Percentiles rank a stretch among this genome's conserved stretches.
These are phyloP conservation scores for Penicillium cinerascens DNA, from an alignment of 495 filamentous ascomycete genomes.

Conservation along the genomic window DNA sequence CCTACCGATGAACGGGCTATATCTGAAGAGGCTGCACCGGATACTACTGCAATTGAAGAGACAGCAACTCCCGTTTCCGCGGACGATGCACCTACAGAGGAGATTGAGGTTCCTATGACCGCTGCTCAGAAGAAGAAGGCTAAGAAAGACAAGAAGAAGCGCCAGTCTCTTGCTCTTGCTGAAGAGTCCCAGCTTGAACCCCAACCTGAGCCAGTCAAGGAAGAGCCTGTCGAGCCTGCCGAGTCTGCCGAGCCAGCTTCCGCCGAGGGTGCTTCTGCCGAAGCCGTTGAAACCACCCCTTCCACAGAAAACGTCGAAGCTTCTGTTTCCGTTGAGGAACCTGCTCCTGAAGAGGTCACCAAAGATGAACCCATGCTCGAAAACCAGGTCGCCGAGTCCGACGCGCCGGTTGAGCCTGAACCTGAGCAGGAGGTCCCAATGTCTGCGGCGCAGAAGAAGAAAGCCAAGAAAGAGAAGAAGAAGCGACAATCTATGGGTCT, in stretches of 20 bases:
- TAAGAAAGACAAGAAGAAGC: conserved; percentile 26
- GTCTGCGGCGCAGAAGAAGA: conserved; percentile 22
- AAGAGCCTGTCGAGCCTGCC: conserved; percentile 2
- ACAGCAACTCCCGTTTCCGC: neutral
- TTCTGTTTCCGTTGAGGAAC: neutral
- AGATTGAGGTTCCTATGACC: conserved; percentile 15
- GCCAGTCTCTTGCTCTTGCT: conserved; percentile 21
- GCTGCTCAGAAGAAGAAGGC: conserved; percentile 11
- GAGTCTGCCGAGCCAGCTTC: neutral
- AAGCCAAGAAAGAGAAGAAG: conserved; percentile 36
- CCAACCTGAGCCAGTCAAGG: conserved; percentile 11
- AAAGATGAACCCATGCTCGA: neutral
- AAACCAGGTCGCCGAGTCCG: neutral
- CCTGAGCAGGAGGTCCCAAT: conserved; percentile 13
- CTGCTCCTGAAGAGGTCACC: neutral
- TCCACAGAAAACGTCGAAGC: neutral
- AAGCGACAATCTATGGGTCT: conserved; percentile 23
- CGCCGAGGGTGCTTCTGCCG: neutral
- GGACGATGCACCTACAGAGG: neutral
- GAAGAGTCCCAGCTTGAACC: conserved; percentile 5
- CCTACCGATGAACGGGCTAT: neutral
- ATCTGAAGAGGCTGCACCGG: neutral
- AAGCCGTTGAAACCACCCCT: neutral
- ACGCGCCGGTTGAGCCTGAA: conserved; percentile 6
- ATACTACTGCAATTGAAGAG: neutral